Evolutionary conservation across 371 early-diverging fungal genomes (phyloP), one percentile per base, ranked within the genome.

Genomic region (Mortierella sp.): DNA sequence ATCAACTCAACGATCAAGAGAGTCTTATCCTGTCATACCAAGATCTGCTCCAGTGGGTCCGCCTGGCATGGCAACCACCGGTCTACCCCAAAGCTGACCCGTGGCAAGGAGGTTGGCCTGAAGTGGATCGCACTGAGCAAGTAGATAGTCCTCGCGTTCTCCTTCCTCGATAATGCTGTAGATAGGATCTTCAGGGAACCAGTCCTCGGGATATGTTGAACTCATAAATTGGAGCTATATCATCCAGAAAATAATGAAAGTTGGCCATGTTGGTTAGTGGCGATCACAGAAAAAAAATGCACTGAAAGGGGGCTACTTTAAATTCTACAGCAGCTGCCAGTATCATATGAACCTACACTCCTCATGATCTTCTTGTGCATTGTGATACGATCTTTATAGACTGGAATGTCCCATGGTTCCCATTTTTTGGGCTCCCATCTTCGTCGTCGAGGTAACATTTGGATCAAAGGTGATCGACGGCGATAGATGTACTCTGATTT

Each of bases 391-490:
- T 3, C 37, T 3, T 37, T 9, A 37, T 37, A 9, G 37, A 9
- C 37, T 37, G 37, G 37, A 3, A 37, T 3, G 9, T 37, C 37
- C 37, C 37, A 37, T 5, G 37, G 37, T 9, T 37, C 37, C 37
- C 37, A 37, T 37, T 37, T 37, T 9, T 37, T 61, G 7, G 77
- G 77, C 15, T 62, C 66, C 66, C 68, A 77, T 21, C 56, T 65
- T 47, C 77, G 68, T 44, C 28, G 68, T 26, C 77, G 53, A 7
- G 77, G 68, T 3, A 72, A 18, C 65, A 77, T 77, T 58, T 77
- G 77, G 2, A 53, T 58, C 30, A 77, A 18, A 0, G 68, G 60
- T 21, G 77, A 77, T 2, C 43, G 15, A 1, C 60, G 51, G 11
- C 46, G n/a, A 44, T 68, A 77, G 7, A 48, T 44, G 19, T 68